phyloP scores from a whole-genome alignment of 106 monocot species.

The Iris macrosiphon region DNA sequence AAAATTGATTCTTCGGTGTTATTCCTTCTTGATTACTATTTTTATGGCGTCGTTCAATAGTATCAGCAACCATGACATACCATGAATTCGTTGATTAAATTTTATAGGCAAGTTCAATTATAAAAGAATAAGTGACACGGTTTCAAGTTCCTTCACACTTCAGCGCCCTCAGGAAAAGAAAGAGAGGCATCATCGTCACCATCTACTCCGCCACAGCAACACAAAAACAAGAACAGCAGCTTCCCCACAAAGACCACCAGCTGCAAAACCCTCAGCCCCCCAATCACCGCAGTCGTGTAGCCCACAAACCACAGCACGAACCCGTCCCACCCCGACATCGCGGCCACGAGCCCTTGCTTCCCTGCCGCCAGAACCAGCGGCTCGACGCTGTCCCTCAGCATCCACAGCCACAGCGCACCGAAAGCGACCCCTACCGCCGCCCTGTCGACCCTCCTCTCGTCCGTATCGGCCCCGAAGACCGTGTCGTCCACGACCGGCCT shows the following conservation, averaged over 20 bases:
- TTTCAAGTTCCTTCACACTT: too few relatives aligned
- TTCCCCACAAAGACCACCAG: neutral
- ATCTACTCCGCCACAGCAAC: neutral
- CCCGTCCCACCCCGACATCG: neutral
- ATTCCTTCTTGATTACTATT: too few relatives aligned
- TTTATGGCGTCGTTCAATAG: too few relatives aligned
- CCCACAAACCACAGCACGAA: constrained; percentile 8
- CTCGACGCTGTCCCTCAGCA: constrained; percentile 14
- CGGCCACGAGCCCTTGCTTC: neutral
- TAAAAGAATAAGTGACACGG: too few relatives aligned
- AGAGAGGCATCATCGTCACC: too few relatives aligned
- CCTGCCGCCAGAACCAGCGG: constrained; percentile 1
- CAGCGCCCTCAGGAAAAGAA: too few relatives aligned
- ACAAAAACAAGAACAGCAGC: neutral
- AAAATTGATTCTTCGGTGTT: too few relatives aligned
- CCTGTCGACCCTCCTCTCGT: constrained; percentile 2
- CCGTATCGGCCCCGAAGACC: constrained; percentile 2
- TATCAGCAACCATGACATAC: too few relatives aligned
- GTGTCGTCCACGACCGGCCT: constrained; percentile 20
- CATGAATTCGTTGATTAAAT: too few relatives aligned
- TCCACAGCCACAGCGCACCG: constrained; percentile 8
- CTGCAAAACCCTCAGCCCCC: constrained; percentile 9
- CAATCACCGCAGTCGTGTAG: constrained; percentile 1
- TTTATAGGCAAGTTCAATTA: too few relatives aligned
- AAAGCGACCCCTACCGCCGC: constrained; percentile 5